Evolutionary conservation across 495 filamentous ascomycete species (phyloP), one percentile per base, ranked within the genome.

Genomic region (Aspergillus baeticus): DNA sequence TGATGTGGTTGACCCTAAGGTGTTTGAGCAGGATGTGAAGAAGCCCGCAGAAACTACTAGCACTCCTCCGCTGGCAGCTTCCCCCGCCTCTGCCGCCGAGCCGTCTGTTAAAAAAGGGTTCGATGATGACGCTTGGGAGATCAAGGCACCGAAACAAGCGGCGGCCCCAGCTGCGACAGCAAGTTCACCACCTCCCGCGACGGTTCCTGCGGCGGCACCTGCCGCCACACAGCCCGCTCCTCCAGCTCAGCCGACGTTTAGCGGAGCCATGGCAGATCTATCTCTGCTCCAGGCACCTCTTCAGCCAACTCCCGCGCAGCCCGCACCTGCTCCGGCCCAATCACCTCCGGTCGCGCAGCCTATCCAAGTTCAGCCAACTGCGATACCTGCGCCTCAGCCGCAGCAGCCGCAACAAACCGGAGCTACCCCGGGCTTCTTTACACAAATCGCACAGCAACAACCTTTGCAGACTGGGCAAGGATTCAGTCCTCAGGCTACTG

Each of bases 41-140:
- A 81, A 82, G 50, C 66, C 73, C 3, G 58, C 69, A 23, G 71
- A 82, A 63, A 76, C 74, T 45, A 76, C 75, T 36, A 74, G 73
- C 14, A 74, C 73, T 35, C 75, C 78, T 33, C 68, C 79, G 22
- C 64, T 75, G 33, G 65, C 79, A 33, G 58, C 72, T 11, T 1
- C 47, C 14, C 67, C 73, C 31, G n/a, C 49, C 6, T 10, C 36
- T 6, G 35, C 48, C 2, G 59, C 77, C 3, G 71, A 78, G 42
- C 77, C 77, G 54, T 78, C 85, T 17, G 69, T 70, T 29, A 46
- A 70, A 17, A 72, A 77, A 46, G 91, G 91, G 18, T 98, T 99
- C 59, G 94, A 99, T 38, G 95, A 98, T 63, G 90, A 97, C 77
- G 95, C 95, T 23, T 99, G 94, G 94, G 90, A 92, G 65, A 86